Conservation (phyloP, 768 basidiomycete genomes). For the Mrakia hoshinonis region DNA sequence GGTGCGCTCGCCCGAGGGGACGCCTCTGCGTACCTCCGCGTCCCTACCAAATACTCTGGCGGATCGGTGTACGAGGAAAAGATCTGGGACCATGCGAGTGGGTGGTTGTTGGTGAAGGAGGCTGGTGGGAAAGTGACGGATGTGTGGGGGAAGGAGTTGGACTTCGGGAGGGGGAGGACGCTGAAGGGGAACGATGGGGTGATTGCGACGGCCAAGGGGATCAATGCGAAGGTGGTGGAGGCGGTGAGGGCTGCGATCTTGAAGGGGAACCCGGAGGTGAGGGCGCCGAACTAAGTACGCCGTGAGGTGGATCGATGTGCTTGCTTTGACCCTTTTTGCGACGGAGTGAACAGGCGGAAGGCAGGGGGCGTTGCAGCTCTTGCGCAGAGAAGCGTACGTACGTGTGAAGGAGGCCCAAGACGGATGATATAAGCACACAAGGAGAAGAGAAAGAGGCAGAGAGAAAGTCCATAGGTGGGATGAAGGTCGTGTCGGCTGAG, state of each 20-base stretch:
- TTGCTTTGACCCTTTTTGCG: no score
- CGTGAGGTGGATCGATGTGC: no score
- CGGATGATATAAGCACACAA: no score
- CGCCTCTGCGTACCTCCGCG: constrained; percentile 57
- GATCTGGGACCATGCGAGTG: constrained; percentile 98
- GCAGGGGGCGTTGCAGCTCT: no score
- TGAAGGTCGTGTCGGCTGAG: no score
- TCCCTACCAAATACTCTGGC: constrained; percentile 42
- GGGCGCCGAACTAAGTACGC: no score
- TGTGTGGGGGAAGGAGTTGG: constrained; percentile 63
- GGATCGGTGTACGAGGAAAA: constrained; percentile 72
- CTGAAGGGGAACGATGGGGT: constrained; percentile 67
- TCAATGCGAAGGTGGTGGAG: constrained; percentile 12
- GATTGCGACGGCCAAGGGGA: constrained; percentile 17
- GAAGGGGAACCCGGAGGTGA: constrained; percentile 22
- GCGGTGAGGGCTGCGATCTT: constrained; percentile 24
- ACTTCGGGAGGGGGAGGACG: constrained; percentile 80
- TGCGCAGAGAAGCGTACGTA: no score
- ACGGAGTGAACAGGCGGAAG: no score
- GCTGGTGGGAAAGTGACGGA: constrained; percentile 84
- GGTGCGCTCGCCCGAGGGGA: constrained; percentile 75
- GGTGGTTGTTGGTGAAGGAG: constrained; percentile 72
- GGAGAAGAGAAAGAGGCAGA: no score
- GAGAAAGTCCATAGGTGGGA: no score
- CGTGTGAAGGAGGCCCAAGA: no score